Evolutionary conservation across 139 green algal species (phyloP).

Genomic region (Chlorella sp.): DNA sequence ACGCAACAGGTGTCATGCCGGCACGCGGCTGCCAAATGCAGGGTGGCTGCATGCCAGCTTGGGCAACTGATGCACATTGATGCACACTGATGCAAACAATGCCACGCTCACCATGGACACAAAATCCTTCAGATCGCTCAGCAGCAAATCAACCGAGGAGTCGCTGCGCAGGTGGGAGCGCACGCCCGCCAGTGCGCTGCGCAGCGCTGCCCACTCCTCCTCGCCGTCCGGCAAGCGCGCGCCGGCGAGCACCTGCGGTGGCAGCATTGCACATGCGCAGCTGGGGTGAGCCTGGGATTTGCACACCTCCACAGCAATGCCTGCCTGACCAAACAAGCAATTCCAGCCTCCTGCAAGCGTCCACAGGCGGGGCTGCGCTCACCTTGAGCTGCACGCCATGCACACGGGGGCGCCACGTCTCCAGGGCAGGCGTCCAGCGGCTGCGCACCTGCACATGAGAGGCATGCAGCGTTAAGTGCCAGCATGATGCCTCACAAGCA

Average conservation of each 20-base stretch:
- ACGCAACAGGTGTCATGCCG: too few species aligned
- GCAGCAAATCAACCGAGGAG: conserved; percentile 26
- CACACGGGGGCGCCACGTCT: conserved; percentile 69
- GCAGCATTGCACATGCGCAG: neutral
- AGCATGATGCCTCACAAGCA: too few species aligned
- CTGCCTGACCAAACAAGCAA: too few species aligned
- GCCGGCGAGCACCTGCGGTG: conserved; percentile 36
- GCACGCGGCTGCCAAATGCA: too few species aligned
- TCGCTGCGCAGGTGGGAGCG: conserved; percentile 36
- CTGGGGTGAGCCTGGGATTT: neutral
- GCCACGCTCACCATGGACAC: neutral
- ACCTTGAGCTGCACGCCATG: conserved; percentile 71
- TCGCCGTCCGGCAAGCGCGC: conserved; percentile 58
- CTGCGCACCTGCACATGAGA: neutral
- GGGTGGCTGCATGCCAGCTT: too few species aligned
- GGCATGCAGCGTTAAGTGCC: too few species aligned
- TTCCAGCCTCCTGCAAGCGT: too few species aligned
- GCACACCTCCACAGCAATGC: neutral
- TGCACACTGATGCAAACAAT: too few species aligned
- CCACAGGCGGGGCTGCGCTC: neutral
- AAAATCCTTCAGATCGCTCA: conserved; percentile 51
- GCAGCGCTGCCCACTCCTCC: conserved; percentile 50
- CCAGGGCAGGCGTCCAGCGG: conserved; percentile 46
- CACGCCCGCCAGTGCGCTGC: conserved; percentile 32
- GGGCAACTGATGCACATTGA: too few species aligned